Evolutionary conservation across 2,329 filamentous ascomycete genomes (phyloP), one percentile per base, ranked within the genome.

Genomic region (Colletotrichum sansevieriae): DNA sequence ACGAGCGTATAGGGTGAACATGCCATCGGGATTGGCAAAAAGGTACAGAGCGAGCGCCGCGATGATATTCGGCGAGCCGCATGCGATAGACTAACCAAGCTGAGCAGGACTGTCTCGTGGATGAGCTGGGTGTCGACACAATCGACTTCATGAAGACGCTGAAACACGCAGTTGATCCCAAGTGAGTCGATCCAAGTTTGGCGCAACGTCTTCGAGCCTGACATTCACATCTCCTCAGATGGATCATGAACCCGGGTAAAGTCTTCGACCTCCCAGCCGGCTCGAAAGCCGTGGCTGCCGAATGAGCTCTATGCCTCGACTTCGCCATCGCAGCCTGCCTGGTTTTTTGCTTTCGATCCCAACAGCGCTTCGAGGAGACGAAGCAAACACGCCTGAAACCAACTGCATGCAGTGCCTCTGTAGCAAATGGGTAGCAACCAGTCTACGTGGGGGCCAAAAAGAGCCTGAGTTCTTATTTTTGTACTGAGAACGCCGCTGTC

Each of bases 171-270:
- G 78, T 92, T 29, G 90, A 92, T 79, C 90, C 90, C 2, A 77
- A 75, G 76, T 77, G 64, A 60, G 76, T 73, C 6, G 13, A 10
- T 10, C 12, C 13, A 3, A 3, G 39, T 8, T 6, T 18, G 2
- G 5, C 9, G 11, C 15, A 12, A 3, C 11, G 35, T 18, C 11
- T n/a, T 22, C 9, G 39, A 22, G 2, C 18, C 29, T 13, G 11
- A 12, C 3, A 1, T 20, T 37, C 4, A 55, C 20, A 39, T 15
- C n/a, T 55, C 13, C 15, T 5, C 39, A 78, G 87, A 59, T 91
- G 90, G 87, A 77, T 92, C 46, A 82, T 92, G 80, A 92, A 92
- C 70, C 90, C 90, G 1, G 90, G 90, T 7, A 92, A 92, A 77
- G 88, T 92, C 46, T 90, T 92, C 76, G 88, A 91, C 43, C 62